A percentile compares a stretch with the other conserved stretches of the same genome.
phyloP scores from a whole-genome alignment of 768 basidiomycete genomes.

The Leucogyrophana mollusca region DNA sequence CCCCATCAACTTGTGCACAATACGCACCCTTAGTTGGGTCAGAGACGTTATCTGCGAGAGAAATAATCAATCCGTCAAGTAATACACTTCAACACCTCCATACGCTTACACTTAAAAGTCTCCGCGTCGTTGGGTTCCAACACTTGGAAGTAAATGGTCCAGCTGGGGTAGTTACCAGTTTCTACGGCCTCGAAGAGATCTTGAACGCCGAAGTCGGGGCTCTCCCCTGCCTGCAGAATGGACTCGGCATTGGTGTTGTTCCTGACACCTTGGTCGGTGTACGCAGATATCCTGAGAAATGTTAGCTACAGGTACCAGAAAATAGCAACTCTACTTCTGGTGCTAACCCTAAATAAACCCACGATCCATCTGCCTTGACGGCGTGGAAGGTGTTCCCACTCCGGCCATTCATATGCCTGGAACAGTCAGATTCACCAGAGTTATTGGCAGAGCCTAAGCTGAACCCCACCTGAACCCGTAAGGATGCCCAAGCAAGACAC shows the following conservation, averaged over 20 bases:
- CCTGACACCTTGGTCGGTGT: constrained; percentile 36
- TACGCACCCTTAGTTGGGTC: constrained; percentile 45
- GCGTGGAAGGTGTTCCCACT: constrained; percentile 48
- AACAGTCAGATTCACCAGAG: too few species aligned
- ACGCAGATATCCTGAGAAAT: constrained; percentile 15
- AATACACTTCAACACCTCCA: not conserved
- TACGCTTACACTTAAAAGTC: constrained; percentile 34
- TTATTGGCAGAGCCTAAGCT: constrained; percentile 2
- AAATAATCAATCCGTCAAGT: not conserved
- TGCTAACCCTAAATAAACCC: constrained; percentile 52
- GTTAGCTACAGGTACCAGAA: constrained; percentile 5
- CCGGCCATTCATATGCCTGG: constrained; percentile 47
- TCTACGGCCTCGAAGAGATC: constrained; percentile 58
- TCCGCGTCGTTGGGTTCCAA: constrained; percentile 53
- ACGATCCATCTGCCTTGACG: constrained; percentile 46
- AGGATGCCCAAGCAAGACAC: constrained; percentile 55
- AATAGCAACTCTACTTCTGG: not conserved
- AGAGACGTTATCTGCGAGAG: constrained; percentile 42
- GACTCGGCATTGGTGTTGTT: constrained; percentile 38
- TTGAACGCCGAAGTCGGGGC: constrained; percentile 52
- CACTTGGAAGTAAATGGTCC: constrained; percentile 57
- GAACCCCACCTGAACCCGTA: constrained; percentile 35
- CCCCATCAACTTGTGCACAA: not conserved
- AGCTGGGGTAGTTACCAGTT: constrained; percentile 50
- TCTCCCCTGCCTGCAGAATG: constrained; percentile 36